A percentile compares a stretch with the other conserved stretches of the same genome.
Conservation (phyloP, 1,284 basidiomycete genomes). For the Melampsora americana region DNA sequence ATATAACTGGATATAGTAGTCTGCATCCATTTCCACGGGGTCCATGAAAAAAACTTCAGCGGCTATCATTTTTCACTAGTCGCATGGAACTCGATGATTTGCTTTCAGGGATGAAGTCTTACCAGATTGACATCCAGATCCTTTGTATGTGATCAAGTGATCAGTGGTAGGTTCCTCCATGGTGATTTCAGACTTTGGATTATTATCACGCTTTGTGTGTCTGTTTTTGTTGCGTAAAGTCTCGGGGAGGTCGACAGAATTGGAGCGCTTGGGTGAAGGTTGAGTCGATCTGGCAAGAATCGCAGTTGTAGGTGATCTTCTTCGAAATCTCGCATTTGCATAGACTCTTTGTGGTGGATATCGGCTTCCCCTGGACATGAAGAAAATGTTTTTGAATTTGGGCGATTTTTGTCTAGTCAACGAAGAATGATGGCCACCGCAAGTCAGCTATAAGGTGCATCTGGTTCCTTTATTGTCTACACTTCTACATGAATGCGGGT, state of each 20-base stretch:
- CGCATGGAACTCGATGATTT: background rate
- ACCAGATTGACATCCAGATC: conserved; percentile 12
- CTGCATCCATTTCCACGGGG: background rate
- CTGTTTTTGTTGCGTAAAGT: background rate
- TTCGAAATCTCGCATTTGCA: background rate
- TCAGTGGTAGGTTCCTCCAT: background rate
- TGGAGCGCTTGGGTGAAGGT: background rate
- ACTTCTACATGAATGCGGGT: too few relatives aligned
- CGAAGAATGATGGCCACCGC: background rate
- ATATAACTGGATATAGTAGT: conserved; percentile 3
- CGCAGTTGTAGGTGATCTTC: background rate
- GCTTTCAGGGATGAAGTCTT: background rate
- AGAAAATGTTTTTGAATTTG: conserved; percentile 5
- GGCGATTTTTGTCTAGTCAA: conserved; percentile 9
- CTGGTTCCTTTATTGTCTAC: too few relatives aligned
- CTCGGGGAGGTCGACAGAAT: background rate
- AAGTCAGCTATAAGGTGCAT: background rate
- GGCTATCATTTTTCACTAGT: background rate
- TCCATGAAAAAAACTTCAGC: background rate
- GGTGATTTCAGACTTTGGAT: background rate
- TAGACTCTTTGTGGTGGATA: background rate
- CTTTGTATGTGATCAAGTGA: conserved; percentile 1
- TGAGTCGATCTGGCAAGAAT: background rate
- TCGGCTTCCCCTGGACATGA: too few relatives aligned
- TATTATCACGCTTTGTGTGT: background rate